Base-by-base conservation (phyloP, 2,329 filamentous ascomycete genomes). In the Pestalotiopsis sp. region DNA sequence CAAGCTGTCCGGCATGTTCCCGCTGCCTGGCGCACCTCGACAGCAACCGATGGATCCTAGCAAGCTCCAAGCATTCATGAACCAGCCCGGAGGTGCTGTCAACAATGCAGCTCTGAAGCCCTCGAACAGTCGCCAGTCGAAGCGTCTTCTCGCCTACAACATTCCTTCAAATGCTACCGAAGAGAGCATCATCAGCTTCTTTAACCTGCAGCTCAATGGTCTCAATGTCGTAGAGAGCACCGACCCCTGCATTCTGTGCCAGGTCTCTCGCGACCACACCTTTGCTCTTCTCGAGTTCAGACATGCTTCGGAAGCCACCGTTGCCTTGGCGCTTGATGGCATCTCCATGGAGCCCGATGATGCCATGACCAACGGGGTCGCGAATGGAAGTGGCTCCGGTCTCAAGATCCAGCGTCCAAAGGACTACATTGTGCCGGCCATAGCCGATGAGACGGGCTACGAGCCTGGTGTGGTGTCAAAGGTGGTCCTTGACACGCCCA, bases 1-100 rank as follows among this genome's bases (percentile, higher is more conserved):
- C 64, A 99, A 99, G 85, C 87, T 99, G 59, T 99, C 97, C 73
- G 92, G 95, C 84, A 98, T 99, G 96, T 99, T 99, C 84, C 95
- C 97, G 70, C 89, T 99, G 60, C 96, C 96, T 3, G 96, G 96
- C 72, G 96, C 96, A 70, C 96, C 96, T 67, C 91, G 96, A 74
- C 94, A 97, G 80, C 95, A 98, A 77, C 92, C 94, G 41, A 96
- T 98, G 91, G 96, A 99, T 75, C 95, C 95, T 17, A 93, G 90
- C 75, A 95, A 95, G 80, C 87, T 99, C 62, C 94, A 98, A 80
- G 94, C 95, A 25, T 97, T 99, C 80, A 97, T 98, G 90, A 95
- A 93, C 79, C 94, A 97, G 78, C 93, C 95, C 14, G 90, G 89
- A 67, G 91, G 91, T 67, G 83, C 91, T 76, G 82, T 88, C 69